phyloP scores from a whole-genome alignment of 176 grass and related monocot genomes.

The Musa schizocarpa region DNA sequence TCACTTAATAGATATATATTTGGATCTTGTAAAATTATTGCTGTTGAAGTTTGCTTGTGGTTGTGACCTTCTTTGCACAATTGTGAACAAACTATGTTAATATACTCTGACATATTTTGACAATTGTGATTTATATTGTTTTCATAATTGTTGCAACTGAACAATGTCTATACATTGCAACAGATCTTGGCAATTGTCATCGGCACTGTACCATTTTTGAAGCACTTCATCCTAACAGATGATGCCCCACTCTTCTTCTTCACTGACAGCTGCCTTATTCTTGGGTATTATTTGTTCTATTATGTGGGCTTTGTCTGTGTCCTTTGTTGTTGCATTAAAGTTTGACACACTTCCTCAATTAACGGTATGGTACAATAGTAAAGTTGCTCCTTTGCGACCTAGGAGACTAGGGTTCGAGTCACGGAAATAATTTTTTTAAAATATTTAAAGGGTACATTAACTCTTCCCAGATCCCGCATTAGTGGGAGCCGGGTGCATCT shows the following conservation, averaged over 20 bases:
- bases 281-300: constrained; percentile 57
- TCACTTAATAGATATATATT: not conserved
- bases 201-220: constrained; percentile 71
- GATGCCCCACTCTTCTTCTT: constrained; percentile 97
- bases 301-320: not conserved
- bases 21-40: not conserved
- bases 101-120: not conserved
- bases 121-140: not conserved
- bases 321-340: not conserved
- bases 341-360: constrained; percentile 3
- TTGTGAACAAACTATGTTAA: not conserved
- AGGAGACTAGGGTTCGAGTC: no score
- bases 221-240: constrained; percentile 79
- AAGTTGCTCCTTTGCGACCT: no score
- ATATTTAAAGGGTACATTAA: no score
- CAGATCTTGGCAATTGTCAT: constrained; percentile 75
- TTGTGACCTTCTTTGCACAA: not conserved
- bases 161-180: not conserved
- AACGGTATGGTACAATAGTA: not conserved
- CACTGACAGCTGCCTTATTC: constrained; percentile 99
- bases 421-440: no score
- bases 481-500: no score
- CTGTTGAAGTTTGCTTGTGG: not conserved
- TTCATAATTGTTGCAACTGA: not conserved
- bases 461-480: no score